A percentile compares a stretch with the other conserved stretches of the same genome.
Conservation (phyloP, 108 stramenopile genomes). For the Conticribra guillardii region DNA sequence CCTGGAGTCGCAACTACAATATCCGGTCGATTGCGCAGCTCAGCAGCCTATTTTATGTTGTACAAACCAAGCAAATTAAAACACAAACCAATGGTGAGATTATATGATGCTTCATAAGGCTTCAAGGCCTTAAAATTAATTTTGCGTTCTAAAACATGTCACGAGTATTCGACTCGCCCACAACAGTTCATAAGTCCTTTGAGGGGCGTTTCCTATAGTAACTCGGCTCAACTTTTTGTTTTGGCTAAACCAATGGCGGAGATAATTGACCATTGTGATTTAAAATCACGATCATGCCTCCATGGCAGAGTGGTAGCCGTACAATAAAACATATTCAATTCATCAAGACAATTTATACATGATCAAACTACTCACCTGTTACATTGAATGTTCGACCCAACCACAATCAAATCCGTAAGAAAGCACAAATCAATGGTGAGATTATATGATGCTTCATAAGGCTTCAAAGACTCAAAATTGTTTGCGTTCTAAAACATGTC, state of each 20-base stretch:
- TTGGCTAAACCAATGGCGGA: conserved; percentile 48
- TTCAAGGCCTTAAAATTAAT: too few relatives aligned
- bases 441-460: too few relatives aligned
- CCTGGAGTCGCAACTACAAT: conserved; percentile 97
- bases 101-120: too few relatives aligned
- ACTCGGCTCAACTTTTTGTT: conserved; percentile 38
- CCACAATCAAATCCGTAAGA: too few relatives aligned
- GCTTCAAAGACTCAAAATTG: too few relatives aligned
- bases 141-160: conserved; percentile 12
- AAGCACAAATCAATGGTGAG: too few relatives aligned
- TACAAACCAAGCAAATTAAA: too few relatives aligned
- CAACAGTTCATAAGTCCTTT: conserved; percentile 36
- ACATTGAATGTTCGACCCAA: too few relatives aligned
- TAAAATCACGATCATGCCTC: conserved; percentile 34
- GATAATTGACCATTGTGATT: conserved; percentile 25
- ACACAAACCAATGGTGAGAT: too few relatives aligned
- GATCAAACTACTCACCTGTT: not conserved
- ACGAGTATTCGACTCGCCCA: conserved; percentile 52
- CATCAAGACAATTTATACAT: not conserved
- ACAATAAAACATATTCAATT: not conserved
- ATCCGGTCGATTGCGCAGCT: conserved; percentile 93
- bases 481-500: conserved; percentile 12
- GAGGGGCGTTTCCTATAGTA: conserved; percentile 49
- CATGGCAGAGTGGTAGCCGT: conserved; percentile 44
- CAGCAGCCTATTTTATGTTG: conserved; percentile 74